These are phyloP conservation scores for Quercus ilex DNA, from an alignment of 306 rosid species.

Conservation along the genomic window DNA sequence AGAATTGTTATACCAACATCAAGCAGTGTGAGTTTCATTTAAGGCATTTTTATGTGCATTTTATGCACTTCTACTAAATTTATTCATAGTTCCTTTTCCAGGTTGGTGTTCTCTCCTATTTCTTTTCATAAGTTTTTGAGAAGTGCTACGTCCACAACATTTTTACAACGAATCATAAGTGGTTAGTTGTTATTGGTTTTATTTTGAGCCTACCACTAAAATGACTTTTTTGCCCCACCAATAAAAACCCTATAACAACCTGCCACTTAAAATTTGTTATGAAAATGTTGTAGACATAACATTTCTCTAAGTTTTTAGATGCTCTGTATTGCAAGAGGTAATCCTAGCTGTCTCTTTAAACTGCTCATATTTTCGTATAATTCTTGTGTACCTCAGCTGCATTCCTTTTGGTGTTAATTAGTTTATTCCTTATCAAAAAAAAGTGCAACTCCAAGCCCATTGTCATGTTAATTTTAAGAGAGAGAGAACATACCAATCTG, in stretches of 20 bases:
- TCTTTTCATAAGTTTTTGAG: not conserved
- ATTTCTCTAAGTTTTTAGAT: not conserved
- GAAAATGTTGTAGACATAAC: no score
- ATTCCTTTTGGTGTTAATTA: not conserved
- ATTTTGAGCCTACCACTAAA: no score
- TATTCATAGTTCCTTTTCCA: not conserved
- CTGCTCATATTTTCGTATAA: not conserved
- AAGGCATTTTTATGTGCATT: not conserved
- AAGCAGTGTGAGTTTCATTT: not conserved
- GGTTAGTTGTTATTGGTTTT: no score
- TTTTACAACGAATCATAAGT: no score
- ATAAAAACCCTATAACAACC: no score
- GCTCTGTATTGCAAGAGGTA: not conserved
- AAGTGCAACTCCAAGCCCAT: not conserved
- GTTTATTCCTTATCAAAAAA: not conserved
- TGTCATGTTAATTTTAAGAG: slow-evolving; percentile 2
- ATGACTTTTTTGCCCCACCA: no score
- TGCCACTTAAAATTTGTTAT: no score
- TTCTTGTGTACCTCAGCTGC: not conserved
- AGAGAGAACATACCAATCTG: slow-evolving; percentile 41
- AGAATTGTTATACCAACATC: not conserved
- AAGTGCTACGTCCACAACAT: no score
- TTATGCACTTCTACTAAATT: not conserved
- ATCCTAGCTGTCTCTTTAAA: not conserved
- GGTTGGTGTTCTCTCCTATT: not conserved